Evolutionary conservation across 176 grass and related monocot genomes (phyloP).

Genomic region (Avena sativa): DNA sequence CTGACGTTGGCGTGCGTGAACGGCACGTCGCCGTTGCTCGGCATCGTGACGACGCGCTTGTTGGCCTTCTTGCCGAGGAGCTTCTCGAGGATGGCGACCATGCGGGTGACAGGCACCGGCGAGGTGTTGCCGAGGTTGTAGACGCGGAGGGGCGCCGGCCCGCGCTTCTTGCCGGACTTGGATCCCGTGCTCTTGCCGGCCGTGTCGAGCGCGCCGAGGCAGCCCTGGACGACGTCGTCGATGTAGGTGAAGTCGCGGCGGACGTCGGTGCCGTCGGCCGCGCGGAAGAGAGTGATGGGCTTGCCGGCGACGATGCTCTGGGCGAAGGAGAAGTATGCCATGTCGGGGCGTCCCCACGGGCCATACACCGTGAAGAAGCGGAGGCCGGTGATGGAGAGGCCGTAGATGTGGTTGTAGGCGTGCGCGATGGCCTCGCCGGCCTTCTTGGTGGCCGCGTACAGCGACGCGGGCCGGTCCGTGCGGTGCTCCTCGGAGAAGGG

Average conservation of each 20-base stretch:
- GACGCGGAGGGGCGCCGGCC: slow-evolving; percentile 71
- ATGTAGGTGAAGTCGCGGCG: slow-evolving; percentile 96
- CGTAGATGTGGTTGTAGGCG: slow-evolving; percentile 98
- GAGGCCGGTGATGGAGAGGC: slow-evolving; percentile 91
- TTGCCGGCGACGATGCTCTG: slow-evolving; percentile 75
- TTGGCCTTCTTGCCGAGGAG: slow-evolving; percentile 90
- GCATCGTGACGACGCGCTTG: slow-evolving; percentile 86
- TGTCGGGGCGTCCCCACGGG: slow-evolving; percentile 96
- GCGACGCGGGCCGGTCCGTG: slow-evolving; percentile 82
- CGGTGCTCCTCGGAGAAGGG: slow-evolving; percentile 95
- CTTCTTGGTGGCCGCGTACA: slow-evolving; percentile 99
- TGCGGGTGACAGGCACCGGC: slow-evolving; percentile 77
- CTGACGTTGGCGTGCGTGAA: slow-evolving; percentile 97
- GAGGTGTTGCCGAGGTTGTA: slow-evolving; percentile 98
- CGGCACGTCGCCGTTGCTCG: slow-evolving; percentile 88
- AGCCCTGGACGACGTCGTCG: slow-evolving; percentile 85
- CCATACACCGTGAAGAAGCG: slow-evolving; percentile 99
- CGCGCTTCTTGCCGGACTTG: slow-evolving; percentile 58
- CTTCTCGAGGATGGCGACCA: slow-evolving; percentile 84
- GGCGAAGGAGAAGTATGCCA: slow-evolving; percentile 98
- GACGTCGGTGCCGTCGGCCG: slow-evolving; percentile 58
- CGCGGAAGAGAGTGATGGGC: slow-evolving; percentile 78
- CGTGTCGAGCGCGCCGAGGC: slow-evolving; percentile 85
- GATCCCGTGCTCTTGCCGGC: slow-evolving; percentile 77
- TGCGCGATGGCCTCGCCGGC: slow-evolving; percentile 97